These are phyloP conservation scores for Cryptococcus sp. DNA, from an alignment of 1,284 basidiomycete genomes.

Conservation along the genomic window DNA sequence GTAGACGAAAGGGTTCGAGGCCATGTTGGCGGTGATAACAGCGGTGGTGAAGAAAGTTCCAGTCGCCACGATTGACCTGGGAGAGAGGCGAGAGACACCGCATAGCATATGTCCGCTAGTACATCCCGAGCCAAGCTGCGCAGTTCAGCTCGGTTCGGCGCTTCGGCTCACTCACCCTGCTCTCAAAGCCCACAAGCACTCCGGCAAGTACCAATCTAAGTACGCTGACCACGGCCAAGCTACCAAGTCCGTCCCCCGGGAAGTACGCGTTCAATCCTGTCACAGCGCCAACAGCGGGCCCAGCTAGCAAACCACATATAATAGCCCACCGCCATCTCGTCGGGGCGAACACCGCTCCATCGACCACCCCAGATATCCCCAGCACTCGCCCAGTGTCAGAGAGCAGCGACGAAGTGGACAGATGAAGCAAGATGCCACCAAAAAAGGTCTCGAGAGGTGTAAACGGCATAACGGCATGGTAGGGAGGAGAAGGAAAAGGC, in stretches of 20 bases:
- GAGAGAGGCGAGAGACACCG: constrained; percentile 65
- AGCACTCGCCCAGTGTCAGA: constrained; percentile 63
- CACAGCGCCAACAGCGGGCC: constrained; percentile 28
- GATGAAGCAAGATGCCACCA: constrained; percentile 63
- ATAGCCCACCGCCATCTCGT: constrained; percentile 53
- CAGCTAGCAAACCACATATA: constrained; percentile 42
- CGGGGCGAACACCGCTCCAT: constrained; percentile 59
- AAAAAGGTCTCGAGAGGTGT: constrained; percentile 64
- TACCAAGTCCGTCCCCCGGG: constrained; percentile 58
- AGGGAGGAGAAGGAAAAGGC: too few species aligned
- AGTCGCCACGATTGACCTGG: constrained; percentile 60
- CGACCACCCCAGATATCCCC: constrained; percentile 66
- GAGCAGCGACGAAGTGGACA: constrained; percentile 62
- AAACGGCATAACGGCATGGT: constrained; percentile 31
- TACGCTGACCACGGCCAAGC: constrained; percentile 37
- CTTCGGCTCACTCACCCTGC: constrained; percentile 57
- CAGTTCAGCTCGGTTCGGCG: constrained; percentile 22
- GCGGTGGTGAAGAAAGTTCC: constrained; percentile 62
- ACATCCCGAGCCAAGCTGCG: constrained; percentile 16
- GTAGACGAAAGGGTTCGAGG: constrained; percentile 59
- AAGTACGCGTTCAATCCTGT: constrained; percentile 48
- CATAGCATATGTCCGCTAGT: constrained; percentile 66
- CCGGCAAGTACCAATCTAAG: constrained; percentile 59
- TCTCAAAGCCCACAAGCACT: constrained; percentile 64
- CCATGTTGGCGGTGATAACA: constrained; percentile 54